Evolutionary conservation across 1,284 basidiomycete species (phyloP).

Genomic region (Ceraceosorus bombacis): DNA sequence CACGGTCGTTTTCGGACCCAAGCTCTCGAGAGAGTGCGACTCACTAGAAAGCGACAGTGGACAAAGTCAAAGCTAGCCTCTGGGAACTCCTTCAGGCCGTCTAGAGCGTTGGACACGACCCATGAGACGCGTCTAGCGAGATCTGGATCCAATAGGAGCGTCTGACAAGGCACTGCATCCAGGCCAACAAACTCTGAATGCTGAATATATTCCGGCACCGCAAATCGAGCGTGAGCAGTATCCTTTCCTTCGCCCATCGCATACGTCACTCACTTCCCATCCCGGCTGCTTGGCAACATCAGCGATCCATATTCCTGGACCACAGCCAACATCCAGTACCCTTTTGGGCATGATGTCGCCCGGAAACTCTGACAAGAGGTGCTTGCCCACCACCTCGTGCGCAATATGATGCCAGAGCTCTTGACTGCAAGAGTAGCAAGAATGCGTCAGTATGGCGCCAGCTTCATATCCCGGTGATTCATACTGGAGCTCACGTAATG

Average conservation of each 20-base stretch:
- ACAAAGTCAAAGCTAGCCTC: conserved; percentile 36
- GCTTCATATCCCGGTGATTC: too few relatives aligned
- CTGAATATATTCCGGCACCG: not conserved
- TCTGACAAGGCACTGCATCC: conserved; percentile 33
- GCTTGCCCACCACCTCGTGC: not conserved
- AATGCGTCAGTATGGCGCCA: too few relatives aligned
- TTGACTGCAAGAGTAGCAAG: not conserved
- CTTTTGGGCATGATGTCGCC: not conserved
- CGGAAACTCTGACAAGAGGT: not conserved
- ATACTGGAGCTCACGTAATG: too few relatives aligned
- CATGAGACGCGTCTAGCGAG: conserved; percentile 28
- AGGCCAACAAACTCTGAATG: conserved; percentile 34
- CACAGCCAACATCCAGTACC: not conserved
- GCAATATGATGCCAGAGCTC: not conserved
- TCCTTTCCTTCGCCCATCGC: too few relatives aligned
- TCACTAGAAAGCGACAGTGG: conserved; percentile 24
- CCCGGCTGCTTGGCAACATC: not conserved
- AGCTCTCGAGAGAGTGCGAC: not conserved
- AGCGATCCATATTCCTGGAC: not conserved
- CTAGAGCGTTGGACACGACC: conserved; percentile 37
- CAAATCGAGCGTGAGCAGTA: too few relatives aligned
- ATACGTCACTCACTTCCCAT: not conserved
- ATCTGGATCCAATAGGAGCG: conserved; percentile 23
- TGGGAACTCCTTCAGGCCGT: conserved; percentile 29
- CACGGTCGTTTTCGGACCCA: not conserved